phyloP scores from a whole-genome alignment of 345 rosid genomes.

The Acer negundo region DNA sequence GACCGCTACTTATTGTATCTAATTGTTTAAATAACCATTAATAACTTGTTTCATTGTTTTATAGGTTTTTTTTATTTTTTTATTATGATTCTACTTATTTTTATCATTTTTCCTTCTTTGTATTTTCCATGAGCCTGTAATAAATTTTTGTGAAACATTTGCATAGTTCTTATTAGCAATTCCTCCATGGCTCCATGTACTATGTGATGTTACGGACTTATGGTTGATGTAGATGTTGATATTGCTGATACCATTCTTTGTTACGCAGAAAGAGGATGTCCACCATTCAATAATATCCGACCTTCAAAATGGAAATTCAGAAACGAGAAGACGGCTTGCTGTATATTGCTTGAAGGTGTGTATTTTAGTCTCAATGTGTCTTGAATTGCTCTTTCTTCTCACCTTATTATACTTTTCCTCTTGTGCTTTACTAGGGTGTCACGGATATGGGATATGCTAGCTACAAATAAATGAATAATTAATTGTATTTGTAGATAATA shows the following conservation, averaged over 20 bases:
- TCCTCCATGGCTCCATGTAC: neutral
- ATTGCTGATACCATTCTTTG: constrained; percentile 17
- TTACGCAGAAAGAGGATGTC: constrained; percentile 91
- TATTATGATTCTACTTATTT: neutral
- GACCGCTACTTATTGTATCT: neutral
- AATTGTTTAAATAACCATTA: neutral
- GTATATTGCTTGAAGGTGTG: constrained; percentile 95
- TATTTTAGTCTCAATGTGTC: constrained; percentile 14
- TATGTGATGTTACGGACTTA: neutral
- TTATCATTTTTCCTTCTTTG: neutral
- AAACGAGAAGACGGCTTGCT: constrained; percentile 98
- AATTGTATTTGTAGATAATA: neutral
- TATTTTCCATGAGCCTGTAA: no score
- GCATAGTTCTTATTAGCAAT: neutral
- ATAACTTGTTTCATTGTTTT: neutral
- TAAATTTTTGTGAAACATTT: no score
- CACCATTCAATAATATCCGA: constrained; percentile 98
- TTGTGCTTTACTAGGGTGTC: neutral
- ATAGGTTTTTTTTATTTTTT: neutral
- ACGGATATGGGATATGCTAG: neutral
- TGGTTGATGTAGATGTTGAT: neutral
- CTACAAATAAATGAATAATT: neutral
- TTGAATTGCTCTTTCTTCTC: constrained; percentile 18
- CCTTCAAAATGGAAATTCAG: constrained; percentile 98
- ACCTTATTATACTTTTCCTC: neutral